phyloP scores from a whole-genome alignment of 1,139 yeast species.

The Lodderomyces pseudojiufengensis region DNA sequence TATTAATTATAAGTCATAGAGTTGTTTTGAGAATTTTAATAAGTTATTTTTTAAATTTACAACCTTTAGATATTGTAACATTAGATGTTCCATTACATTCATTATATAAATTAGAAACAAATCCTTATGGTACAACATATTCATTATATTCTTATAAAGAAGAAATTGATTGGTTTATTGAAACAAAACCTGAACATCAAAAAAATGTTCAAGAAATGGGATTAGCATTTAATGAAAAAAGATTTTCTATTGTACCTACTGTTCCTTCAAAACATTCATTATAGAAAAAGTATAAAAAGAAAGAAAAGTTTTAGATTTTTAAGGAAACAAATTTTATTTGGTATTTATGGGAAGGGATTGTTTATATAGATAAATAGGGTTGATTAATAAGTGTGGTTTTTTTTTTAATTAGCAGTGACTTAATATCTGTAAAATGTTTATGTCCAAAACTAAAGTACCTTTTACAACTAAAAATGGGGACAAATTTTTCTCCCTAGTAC shows the following conservation, averaged over 20 bases:
- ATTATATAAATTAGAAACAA: constrained; percentile 82
- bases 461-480: no score
- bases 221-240: constrained; percentile 59
- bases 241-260: constrained; percentile 71
- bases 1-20: constrained; percentile 79
- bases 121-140: constrained; percentile 95
- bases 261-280: constrained; percentile 45
- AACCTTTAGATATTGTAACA: constrained; percentile 79
- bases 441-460: no score
- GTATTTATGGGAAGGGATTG: no score
- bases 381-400: no score
- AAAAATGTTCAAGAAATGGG: constrained; percentile 63
- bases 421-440: no score
- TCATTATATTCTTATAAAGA: constrained; percentile 85
- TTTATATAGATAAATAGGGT: no score
- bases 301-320: no score
- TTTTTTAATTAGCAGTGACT: no score
- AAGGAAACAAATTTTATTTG: no score
- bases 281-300: no score
- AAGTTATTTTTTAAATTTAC: constrained; percentile 85
- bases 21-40: constrained; percentile 85
- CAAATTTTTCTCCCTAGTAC: no score
- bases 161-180: constrained; percentile 68
- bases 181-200: constrained; percentile 65
- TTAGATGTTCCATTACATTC: constrained; percentile 92